Percentiles rank a stretch among this genome's conserved stretches.
Evolutionary conservation across 768 basidiomycete genomes (phyloP).

Genomic region (Boletellus emodensis): DNA sequence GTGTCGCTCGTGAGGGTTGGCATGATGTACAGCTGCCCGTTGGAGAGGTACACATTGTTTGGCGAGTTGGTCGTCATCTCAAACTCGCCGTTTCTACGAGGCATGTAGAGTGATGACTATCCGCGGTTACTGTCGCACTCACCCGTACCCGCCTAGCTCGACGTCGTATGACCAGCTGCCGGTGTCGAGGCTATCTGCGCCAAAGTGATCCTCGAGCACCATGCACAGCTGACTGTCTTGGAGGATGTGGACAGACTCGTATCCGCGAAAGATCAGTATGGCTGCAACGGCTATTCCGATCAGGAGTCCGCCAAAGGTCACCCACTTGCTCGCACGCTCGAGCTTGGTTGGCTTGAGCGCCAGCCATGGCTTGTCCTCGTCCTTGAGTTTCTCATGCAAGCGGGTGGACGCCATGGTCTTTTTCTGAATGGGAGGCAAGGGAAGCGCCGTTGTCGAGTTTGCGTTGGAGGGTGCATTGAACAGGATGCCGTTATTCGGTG

Average conservation of each 20-base stretch:
- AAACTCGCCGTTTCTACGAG: constrained; percentile 47
- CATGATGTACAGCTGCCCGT: constrained; percentile 54
- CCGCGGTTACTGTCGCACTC: constrained; percentile 4
- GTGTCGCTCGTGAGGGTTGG: constrained; percentile 54
- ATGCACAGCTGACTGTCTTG: constrained; percentile 35
- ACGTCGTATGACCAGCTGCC: constrained; percentile 47
- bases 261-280: constrained; percentile 45
- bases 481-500: constrained; percentile 34
- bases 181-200: constrained; percentile 36
- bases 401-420: constrained; percentile 43
- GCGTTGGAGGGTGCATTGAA: constrained; percentile 28
- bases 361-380: constrained; percentile 46
- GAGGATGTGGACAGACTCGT: constrained; percentile 36
- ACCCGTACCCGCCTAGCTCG: constrained; percentile 52
- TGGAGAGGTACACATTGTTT: constrained; percentile 42
- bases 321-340: constrained; percentile 42
- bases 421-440: constrained; percentile 41
- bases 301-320: constrained; percentile 41
- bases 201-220: constrained; percentile 50
- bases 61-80: constrained; percentile 46
- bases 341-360: constrained; percentile 30
- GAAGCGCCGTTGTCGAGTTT: constrained; percentile 28
- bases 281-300: constrained; percentile 42
- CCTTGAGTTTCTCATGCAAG: constrained; percentile 47
- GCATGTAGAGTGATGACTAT: constrained; percentile 5